Percentiles rank a stretch among this genome's conserved stretches.
phyloP scores from a whole-genome alignment of 768 basidiomycete genomes.

The Leucocoprinus sp. region DNA sequence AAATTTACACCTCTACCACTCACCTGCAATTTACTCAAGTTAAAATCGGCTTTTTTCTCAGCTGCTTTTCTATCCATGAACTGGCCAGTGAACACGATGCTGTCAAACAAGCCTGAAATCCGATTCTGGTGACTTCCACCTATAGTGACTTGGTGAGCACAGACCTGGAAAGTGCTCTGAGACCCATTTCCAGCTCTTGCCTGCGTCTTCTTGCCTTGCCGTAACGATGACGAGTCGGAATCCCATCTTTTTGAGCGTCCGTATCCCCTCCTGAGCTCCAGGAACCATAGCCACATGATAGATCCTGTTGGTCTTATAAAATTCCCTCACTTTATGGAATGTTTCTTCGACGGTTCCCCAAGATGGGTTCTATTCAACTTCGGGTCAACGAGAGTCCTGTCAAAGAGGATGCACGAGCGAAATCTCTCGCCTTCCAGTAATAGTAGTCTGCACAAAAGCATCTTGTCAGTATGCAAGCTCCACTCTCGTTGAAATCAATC shows the following conservation, averaged over 20 bases:
- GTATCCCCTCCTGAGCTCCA: constrained; percentile 53
- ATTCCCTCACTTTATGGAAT: constrained; percentile 46
- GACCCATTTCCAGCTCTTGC: constrained; percentile 61
- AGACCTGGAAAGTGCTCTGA: constrained; percentile 56
- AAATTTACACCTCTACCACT: constrained; percentile 12
- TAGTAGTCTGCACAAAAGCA: constrained; percentile 46
- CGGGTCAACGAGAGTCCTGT: constrained; percentile 10
- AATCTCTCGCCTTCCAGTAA: constrained; percentile 55
- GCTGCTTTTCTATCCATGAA: constrained; percentile 47
- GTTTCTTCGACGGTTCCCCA: constrained; percentile 60
- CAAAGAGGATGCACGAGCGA: constrained; percentile 21
- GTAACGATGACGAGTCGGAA: constrained; percentile 70
- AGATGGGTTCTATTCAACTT: constrained; percentile 33
- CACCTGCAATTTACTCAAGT: constrained; percentile 66
- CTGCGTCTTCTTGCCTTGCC: constrained; percentile 49
- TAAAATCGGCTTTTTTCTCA: constrained; percentile 39
- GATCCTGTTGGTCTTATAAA: constrained; percentile 47
- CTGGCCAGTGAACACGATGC: constrained; percentile 66
- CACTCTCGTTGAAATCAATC: constrained; percentile 14
- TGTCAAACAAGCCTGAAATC: constrained; percentile 41
- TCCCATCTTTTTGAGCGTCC: constrained; percentile 51
- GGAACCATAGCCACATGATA: constrained; percentile 42
- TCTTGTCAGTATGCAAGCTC: neutral
- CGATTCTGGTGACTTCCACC: neutral
- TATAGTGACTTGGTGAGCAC: neutral